Evolutionary conservation across 1,139 yeast genomes (phyloP).

Genomic region (Sugiyamaella sp.): DNA sequence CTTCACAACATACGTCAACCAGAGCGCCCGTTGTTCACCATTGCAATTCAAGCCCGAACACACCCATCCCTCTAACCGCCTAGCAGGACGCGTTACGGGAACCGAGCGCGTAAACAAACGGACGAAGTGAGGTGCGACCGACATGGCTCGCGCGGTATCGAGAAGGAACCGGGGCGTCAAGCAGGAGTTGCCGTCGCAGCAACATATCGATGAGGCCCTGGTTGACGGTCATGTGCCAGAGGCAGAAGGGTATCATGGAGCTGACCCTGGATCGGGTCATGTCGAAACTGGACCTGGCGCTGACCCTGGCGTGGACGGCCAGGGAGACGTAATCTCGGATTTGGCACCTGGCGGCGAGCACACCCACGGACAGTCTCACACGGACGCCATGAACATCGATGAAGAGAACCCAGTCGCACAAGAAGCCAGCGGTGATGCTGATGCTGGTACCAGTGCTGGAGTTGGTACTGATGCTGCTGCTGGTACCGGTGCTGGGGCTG

Average conservation of each 20-base stretch:
- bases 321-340: too few species aligned
- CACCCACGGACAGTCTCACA: too few species aligned
- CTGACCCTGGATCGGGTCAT: not conserved
- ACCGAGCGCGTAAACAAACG: constrained; percentile 7
- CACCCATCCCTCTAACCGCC: constrained; percentile 21
- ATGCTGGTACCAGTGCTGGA: not conserved
- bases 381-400: too few species aligned
- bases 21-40: constrained; percentile 1
- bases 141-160: constrained; percentile 4
- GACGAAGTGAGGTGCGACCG: not conserved
- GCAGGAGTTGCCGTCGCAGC: not conserved
- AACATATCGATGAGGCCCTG: not conserved
- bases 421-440: not conserved
- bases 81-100: constrained; percentile 6
- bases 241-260: too few species aligned
- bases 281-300: not conserved
- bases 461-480: not conserved
- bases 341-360: too few species aligned
- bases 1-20: not conserved
- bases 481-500: not conserved
- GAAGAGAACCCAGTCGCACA: not conserved
- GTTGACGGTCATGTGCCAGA: not conserved
- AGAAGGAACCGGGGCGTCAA: constrained; percentile 1
- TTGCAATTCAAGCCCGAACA: not conserved
- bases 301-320: not conserved